These are phyloP conservation scores for Endothia cerciana DNA, from an alignment of 2,329 filamentous ascomycete species.

Conservation along the genomic window DNA sequence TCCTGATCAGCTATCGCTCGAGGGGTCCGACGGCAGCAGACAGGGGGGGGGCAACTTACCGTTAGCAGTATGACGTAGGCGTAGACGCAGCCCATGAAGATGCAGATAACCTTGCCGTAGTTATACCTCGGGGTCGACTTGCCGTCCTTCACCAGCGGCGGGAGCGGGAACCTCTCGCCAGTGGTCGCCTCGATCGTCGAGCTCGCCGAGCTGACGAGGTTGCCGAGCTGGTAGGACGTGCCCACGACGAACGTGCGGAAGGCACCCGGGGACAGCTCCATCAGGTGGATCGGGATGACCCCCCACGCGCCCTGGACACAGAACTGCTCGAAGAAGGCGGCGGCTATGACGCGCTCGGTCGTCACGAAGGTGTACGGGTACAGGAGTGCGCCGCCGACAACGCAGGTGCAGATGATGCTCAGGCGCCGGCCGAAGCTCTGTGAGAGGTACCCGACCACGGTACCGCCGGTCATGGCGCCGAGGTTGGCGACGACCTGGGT, in stretches of 20 bases:
- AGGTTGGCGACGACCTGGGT: conserved; percentile 75
- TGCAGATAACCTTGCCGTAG: conserved; percentile 85
- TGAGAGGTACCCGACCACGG: conserved; percentile 66
- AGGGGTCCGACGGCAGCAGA: not conserved
- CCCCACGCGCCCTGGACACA: conserved; percentile 79
- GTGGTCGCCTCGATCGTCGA: conserved; percentile 78
- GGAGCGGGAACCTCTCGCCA: conserved; percentile 74
- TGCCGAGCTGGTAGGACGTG: conserved; percentile 77
- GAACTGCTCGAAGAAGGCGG: conserved; percentile 84
- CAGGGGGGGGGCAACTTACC: not conserved
- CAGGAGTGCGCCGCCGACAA: conserved; percentile 73
- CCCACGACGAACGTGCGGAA: conserved; percentile 78
- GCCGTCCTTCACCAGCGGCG: conserved; percentile 44
- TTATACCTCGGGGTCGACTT: conserved; percentile 60
- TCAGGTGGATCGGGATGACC: conserved; percentile 76
- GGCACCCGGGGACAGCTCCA: conserved; percentile 73
- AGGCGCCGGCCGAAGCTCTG: conserved; percentile 72
- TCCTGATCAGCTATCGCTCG: not conserved
- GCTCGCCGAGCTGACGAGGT: conserved; percentile 70
- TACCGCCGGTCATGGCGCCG: conserved; percentile 71
- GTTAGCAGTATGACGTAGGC: conserved; percentile 64
- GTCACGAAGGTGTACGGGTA: conserved; percentile 80
- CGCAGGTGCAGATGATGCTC: conserved; percentile 67
- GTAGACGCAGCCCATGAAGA: conserved; percentile 88
- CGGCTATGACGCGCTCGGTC: conserved; percentile 68